Evolutionary conservation across 768 basidiomycete species (phyloP).

Genomic region (Termitomyces titanicus): DNA sequence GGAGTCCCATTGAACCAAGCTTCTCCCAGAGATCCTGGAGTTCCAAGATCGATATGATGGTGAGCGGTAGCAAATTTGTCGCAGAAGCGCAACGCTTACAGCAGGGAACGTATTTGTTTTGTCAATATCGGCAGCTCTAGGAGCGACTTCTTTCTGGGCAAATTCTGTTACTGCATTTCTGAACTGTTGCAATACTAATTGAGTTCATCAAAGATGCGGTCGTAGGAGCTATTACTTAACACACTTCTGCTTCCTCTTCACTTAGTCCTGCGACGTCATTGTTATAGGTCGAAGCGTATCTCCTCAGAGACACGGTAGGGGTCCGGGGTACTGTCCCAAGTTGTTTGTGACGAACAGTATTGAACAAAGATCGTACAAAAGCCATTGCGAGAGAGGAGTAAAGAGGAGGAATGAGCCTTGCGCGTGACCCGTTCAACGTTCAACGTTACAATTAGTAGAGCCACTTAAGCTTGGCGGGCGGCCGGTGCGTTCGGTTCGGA

Average conservation of each 20-base stretch:
- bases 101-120: conserved; percentile 76
- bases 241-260: conserved; percentile 76
- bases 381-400: conserved; percentile 5
- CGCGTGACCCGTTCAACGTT: too few relatives aligned
- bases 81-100: conserved; percentile 35
- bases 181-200: conserved; percentile 51
- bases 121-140: conserved; percentile 84
- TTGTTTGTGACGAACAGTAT: neutral
- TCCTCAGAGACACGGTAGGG: conserved; percentile 9
- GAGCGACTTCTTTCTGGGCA: conserved; percentile 80
- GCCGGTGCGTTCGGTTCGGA: conserved; percentile 5
- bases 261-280: conserved; percentile 70
- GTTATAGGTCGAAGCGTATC: conserved; percentile 64
- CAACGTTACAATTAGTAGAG: too few relatives aligned
- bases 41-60: conserved; percentile 5
- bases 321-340: neutral
- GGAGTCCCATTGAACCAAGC: conserved; percentile 87
- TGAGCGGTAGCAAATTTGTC: neutral
- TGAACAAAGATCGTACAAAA: conserved; percentile 8
- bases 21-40: conserved; percentile 82
- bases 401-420: neutral
- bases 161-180: conserved; percentile 76
- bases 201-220: neutral
- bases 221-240: conserved; percentile 10
- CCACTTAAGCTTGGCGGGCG: neutral